phyloP scores from a whole-genome alignment of 2,329 filamentous ascomycete species.

The Tolypocladium album region DNA sequence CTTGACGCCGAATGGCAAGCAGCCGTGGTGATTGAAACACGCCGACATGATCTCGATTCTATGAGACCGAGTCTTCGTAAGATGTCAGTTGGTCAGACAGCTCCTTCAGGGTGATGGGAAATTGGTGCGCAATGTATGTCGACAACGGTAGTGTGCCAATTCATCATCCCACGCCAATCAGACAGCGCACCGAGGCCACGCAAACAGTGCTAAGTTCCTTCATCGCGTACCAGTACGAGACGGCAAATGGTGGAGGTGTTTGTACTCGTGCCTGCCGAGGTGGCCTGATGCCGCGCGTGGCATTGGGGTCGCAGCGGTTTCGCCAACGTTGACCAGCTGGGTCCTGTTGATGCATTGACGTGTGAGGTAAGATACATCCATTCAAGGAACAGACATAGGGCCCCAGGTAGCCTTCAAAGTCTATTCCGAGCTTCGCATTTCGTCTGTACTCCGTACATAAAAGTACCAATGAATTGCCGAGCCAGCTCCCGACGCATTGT shows the following conservation, averaged over 20 bases:
- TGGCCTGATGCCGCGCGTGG: background rate
- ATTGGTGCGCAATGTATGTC: background rate
- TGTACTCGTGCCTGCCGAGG: background rate
- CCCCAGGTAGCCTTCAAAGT: background rate
- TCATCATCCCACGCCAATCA: background rate
- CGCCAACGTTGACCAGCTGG: background rate
- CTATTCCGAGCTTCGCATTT: background rate
- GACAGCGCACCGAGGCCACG: background rate
- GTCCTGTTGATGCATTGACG: background rate
- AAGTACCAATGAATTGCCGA: background rate
- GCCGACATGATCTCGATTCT: background rate
- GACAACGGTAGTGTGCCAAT: background rate
- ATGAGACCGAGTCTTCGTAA: background rate
- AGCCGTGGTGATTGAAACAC: background rate
- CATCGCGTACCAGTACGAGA: background rate
- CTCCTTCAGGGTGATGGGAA: background rate
- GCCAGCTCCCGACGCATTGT: background rate
- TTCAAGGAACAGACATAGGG: background rate
- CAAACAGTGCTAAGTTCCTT: background rate
- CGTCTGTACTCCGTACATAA: background rate
- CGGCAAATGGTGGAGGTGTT: background rate
- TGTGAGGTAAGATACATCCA: background rate
- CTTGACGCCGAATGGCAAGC: background rate
- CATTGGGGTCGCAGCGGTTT: background rate
- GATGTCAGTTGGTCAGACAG: background rate